Evolutionary conservation across 208 protist genomes (phyloP), one percentile per base, ranked within the genome.

Genomic region (Acanthamoeba rhysodes): DNA sequence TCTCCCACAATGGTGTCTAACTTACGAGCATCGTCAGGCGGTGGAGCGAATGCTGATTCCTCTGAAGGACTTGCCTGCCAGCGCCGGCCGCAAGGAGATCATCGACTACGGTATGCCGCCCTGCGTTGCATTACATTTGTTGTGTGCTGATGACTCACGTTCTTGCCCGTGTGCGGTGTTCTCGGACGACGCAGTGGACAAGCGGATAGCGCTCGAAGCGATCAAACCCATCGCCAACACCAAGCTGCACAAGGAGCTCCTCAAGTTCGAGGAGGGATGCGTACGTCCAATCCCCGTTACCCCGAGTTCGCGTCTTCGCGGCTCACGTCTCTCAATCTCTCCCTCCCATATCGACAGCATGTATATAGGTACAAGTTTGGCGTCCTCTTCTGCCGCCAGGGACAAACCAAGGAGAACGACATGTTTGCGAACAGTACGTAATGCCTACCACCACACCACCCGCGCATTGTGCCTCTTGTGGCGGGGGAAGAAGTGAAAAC

Each of bases 331-430:
- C 22, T 2, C 62, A 14, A 16, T 20, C 4, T 32, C 45, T 59
- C 18, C 18, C 55, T 18, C 8, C 14, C 55, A 0, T 24, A 24
- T 20, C 57, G 12, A 55, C 55, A 55, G 53, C 55, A 48, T 70
- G 50, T 68, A 20, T 70, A 50, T 34, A 64, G 34, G 27, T 95
- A 95, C 94, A 95, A 95, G 78, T 95, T 95, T 57, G 94, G 94
- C 14, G 48, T 95, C n/a, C 70, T 95, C 66, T 95, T 90, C 29
- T 93, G 57, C 82, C 50, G 66, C 29, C 37, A 80, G 7, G 76
- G 82, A 32, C 85, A 72, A 34, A 92, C 85, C 12, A 92, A 37
- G 59, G 48, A 72, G 32, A 37, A 90, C n/a, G 80, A 90, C 24
- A 90, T 90, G 80, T 90, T 90, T 20, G 50, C 50, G 14, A 90